Percentiles rank a stretch among this genome's conserved stretches.
Conservation (phyloP, 2,329 filamentous ascomycete genomes). For the Phyllosticta citriasiana region DNA sequence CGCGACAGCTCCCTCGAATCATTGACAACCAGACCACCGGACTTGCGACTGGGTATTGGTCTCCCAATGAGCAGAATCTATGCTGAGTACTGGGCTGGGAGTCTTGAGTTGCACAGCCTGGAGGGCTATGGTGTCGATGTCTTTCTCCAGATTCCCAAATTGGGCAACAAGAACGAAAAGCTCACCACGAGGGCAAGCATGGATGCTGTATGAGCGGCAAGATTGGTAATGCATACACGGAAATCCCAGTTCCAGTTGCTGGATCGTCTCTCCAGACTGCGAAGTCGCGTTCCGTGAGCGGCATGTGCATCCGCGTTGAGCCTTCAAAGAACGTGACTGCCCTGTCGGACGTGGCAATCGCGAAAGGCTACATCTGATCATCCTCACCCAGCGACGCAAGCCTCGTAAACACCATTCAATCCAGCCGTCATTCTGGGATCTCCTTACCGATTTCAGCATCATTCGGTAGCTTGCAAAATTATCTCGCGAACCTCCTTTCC, state of each 20-base stretch:
- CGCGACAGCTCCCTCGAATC: slow-evolving; percentile 60
- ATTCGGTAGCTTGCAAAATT: background rate
- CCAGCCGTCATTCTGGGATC: background rate
- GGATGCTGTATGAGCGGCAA: slow-evolving; percentile 34
- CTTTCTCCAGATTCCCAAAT: slow-evolving; percentile 89
- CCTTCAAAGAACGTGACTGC: background rate
- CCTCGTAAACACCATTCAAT: background rate
- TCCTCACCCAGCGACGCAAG: too few species aligned
- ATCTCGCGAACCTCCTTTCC: background rate
- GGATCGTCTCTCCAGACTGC: background rate
- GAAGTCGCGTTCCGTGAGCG: too few species aligned
- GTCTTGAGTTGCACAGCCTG: slow-evolving; percentile 77
- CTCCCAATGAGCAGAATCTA: slow-evolving; percentile 89
- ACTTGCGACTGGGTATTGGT: slow-evolving; percentile 83
- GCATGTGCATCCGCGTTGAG: background rate
- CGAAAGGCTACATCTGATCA: too few species aligned
- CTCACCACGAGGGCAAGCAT: slow-evolving; percentile 52
- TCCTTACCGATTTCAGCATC: background rate
- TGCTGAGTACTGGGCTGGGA: slow-evolving; percentile 96
- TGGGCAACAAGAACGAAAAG: slow-evolving; percentile 97
- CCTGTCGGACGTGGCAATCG: too few species aligned
- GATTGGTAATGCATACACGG: background rate
- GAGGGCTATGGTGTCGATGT: slow-evolving; percentile 95
- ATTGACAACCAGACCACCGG: slow-evolving; percentile 72
- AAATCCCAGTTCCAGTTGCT: too few species aligned